Percentiles rank a stretch among this genome's conserved stretches.
Evolutionary conservation across 768 basidiomycete species (phyloP).

Genomic region (Postia placenta): DNA sequence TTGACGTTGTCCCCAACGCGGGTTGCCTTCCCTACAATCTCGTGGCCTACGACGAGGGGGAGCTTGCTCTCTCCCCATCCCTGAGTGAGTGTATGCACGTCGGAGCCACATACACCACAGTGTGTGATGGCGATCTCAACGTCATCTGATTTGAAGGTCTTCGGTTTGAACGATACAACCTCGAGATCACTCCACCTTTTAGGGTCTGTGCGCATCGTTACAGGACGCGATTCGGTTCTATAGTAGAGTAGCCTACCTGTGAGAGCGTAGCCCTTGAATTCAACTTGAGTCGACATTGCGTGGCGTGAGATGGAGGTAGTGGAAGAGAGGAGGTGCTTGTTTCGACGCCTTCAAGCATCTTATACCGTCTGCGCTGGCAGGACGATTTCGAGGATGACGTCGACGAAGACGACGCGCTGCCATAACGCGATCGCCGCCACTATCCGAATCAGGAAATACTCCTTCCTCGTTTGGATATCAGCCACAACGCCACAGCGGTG

Average conservation of each 20-base stretch:
- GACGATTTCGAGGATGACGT: no score
- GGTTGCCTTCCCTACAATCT: slow-evolving; percentile 49
- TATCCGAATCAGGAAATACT: no score
- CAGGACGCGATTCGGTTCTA: neutral
- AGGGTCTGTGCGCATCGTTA: slow-evolving; percentile 10
- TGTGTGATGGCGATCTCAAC: slow-evolving; percentile 49
- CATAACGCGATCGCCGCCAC: no score
- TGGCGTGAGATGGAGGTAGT: neutral
- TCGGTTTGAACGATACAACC: slow-evolving; percentile 44
- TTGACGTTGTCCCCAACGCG: slow-evolving; percentile 49
- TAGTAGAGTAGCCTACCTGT: slow-evolving; percentile 5
- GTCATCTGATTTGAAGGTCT: slow-evolving; percentile 45
- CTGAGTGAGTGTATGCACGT: slow-evolving; percentile 40
- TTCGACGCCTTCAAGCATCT: no score
- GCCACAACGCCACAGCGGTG: no score
- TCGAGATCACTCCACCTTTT: slow-evolving; percentile 34
- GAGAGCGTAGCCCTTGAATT: slow-evolving; percentile 24
- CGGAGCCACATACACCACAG: slow-evolving; percentile 46
- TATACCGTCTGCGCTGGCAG: no score
- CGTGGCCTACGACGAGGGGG: slow-evolving; percentile 33
- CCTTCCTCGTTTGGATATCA: no score
- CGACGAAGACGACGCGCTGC: no score
- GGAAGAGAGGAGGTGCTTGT: no score
- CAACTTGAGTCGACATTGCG: slow-evolving; percentile 1
- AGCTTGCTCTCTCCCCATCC: slow-evolving; percentile 30